Evolutionary conservation across 768 basidiomycete species (phyloP), one percentile per base, ranked within the genome.

Genomic region (Suillus discolor): DNA sequence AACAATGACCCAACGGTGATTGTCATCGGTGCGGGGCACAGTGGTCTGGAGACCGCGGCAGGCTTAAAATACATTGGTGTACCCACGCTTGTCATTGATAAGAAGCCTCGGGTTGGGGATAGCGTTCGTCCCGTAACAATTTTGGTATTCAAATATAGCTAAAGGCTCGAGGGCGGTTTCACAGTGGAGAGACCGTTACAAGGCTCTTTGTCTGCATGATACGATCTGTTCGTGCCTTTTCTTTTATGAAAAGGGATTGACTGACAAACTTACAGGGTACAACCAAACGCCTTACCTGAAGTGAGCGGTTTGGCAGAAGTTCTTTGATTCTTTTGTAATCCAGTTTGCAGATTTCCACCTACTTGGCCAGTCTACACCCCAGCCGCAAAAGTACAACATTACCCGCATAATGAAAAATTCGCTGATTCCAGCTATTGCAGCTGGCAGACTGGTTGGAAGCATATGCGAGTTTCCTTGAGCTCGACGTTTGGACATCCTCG

Each of bases 391-490:
- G 82, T 83, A 66, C 11, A 15, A 13, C 2, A 31, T 9, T 12
- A 5, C 11, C 23, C 6, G 16, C 39, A 6, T 59, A 28, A 57
- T 18, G 57, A 41, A 39, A n/a, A 7, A 8, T 64, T 38, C 16
- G 42, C 51, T 28, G 36, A 8, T 57, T 57, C 31, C n/a, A 13
- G 13, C 47, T 5, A 15, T 7, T 34, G 13, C 61, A 87, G 85
- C 80, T 91, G 25, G 89, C 84, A 1, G 85, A 87, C 67, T 91
- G 87, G 85, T 75, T 90, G 18, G 89, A 91, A 71, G 78, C 76
- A 5, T 91, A 90, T 66, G 88, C 85, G 0, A 79, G 84, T 6
- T 72, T 80, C 5, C 79, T 89, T 39, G 89, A 90, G 64, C 74
- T 91, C 51, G 84, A 88, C 65, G 83, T 88, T 12, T 90, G 88